Evolutionary conservation across 139 green algal species (phyloP).

Genomic region (Chlorella sp.): DNA sequence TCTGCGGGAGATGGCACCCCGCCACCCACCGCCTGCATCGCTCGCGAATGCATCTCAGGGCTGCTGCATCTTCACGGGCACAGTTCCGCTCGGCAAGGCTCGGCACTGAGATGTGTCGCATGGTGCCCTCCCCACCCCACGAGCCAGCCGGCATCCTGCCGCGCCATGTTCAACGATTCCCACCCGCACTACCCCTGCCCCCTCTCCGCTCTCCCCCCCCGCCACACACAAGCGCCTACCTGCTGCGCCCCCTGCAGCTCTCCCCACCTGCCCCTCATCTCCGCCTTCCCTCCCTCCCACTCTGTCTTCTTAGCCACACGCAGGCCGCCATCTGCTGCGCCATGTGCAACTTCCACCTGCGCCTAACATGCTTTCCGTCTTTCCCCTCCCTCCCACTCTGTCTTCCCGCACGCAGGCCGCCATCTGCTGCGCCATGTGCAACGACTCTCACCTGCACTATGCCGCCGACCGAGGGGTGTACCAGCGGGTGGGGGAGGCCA

Average conservation of each 20-base stretch:
- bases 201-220: too few relatives aligned
- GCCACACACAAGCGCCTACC: too few relatives aligned
- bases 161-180: constrained; percentile 87
- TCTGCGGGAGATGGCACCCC: too few relatives aligned
- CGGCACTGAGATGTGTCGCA: too few relatives aligned
- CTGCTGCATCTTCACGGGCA: not conserved
- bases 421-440: constrained; percentile 80
- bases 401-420: not conserved
- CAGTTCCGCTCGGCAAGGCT: too few relatives aligned
- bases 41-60: too few relatives aligned
- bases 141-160: not conserved
- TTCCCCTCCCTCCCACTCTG: not conserved
- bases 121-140: not conserved
- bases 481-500: constrained; percentile 83
- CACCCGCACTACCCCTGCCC: constrained; percentile 57
- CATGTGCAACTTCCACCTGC: not conserved
- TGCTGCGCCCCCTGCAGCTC: not conserved
- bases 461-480: constrained; percentile 51
- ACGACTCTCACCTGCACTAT: constrained; percentile 83
- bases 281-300: not conserved
- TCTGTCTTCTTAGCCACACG: not conserved
- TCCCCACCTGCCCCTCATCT: not conserved
- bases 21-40: too few relatives aligned
- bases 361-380: not conserved
- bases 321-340: not conserved